phyloP scores from a whole-genome alignment of 2,329 filamentous ascomycete species.

The Sporothrix schenckii region DNA sequence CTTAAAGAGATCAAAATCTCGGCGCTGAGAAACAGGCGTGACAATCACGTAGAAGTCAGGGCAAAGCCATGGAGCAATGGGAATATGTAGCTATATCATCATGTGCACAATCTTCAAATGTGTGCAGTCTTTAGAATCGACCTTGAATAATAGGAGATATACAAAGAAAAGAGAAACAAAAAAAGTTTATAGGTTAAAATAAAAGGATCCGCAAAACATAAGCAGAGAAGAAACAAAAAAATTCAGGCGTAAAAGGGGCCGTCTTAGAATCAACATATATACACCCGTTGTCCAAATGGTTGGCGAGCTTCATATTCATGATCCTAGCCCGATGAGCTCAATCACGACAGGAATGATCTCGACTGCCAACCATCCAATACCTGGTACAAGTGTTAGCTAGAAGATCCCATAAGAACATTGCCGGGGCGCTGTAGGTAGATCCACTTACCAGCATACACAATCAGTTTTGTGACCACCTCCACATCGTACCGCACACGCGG shows the following conservation, averaged over 20 bases:
- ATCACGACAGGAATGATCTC: slow-evolving; percentile 75
- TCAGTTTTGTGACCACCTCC: slow-evolving; percentile 95
- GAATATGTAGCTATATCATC: not conserved
- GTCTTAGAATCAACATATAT: not conserved
- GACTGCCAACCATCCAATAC: slow-evolving; percentile 80
- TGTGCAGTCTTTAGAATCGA: not conserved
- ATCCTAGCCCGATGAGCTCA: slow-evolving; percentile 56
- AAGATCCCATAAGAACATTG: not conserved
- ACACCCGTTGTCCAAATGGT: not conserved
- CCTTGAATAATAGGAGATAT: not conserved
- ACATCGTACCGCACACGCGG: slow-evolving; percentile 94
- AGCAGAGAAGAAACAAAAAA: not conserved
- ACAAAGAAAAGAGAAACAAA: not conserved
- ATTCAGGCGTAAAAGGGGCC: not conserved
- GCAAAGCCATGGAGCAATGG: not conserved
- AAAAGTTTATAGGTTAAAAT: not conserved
- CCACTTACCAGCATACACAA: slow-evolving; percentile 83
- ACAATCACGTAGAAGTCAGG: not conserved
- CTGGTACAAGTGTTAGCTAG: slow-evolving; percentile 47
- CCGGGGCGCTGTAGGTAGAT: not conserved
- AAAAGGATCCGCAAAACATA: not conserved
- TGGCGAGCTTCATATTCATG: slow-evolving; percentile 15
- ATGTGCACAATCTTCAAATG: slow-evolving; percentile 10
- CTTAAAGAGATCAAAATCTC: no score
- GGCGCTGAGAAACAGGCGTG: not conserved